phyloP scores from a whole-genome alignment of 192 early-diverging fungal species.

The Gryganskiella cystojenkinii region DNA sequence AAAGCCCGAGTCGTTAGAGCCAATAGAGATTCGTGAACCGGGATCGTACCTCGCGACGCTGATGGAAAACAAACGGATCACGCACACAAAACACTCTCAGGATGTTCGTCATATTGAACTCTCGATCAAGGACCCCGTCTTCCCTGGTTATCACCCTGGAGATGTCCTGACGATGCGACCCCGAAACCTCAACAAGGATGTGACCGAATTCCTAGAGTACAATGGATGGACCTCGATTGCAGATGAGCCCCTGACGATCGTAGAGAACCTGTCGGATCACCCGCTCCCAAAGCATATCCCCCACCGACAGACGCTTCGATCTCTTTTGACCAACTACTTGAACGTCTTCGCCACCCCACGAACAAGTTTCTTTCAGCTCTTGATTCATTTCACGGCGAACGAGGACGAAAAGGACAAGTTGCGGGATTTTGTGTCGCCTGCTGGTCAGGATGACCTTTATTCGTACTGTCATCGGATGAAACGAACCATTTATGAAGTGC shows the following conservation, averaged over 20 bases:
- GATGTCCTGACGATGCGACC: slow-evolving; percentile 86
- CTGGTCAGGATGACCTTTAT: slow-evolving; percentile 91
- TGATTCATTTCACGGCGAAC: slow-evolving; percentile 80
- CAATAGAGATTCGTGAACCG: slow-evolving; percentile 7
- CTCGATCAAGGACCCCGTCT: slow-evolving; percentile 38
- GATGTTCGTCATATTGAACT: slow-evolving; percentile 90
- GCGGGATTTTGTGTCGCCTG: slow-evolving; percentile 78
- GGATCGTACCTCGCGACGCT: slow-evolving; percentile 55
- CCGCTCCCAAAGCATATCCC: slow-evolving; percentile 63
- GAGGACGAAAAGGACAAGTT: slow-evolving; percentile 82
- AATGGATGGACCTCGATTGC: slow-evolving; percentile 77
- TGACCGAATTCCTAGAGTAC: slow-evolving; percentile 73
- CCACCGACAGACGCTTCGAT: slow-evolving; percentile 72
- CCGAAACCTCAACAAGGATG: slow-evolving; percentile 74
- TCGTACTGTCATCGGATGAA: slow-evolving; percentile 85
- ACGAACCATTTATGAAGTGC: slow-evolving; percentile 85
- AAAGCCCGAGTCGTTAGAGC: not conserved
- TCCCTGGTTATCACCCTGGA: slow-evolving; percentile 74
- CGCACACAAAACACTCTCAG: slow-evolving; percentile 85
- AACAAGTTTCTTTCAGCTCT: slow-evolving; percentile 91
- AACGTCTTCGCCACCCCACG: slow-evolving; percentile 90
- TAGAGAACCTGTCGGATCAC: slow-evolving; percentile 59
- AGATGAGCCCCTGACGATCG: slow-evolving; percentile 67
- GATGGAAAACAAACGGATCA: slow-evolving; percentile 74
- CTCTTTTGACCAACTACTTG: slow-evolving; percentile 78